Conservation (phyloP, 495 filamentous ascomycete genomes). For the Chaetomium fimeti region DNA sequence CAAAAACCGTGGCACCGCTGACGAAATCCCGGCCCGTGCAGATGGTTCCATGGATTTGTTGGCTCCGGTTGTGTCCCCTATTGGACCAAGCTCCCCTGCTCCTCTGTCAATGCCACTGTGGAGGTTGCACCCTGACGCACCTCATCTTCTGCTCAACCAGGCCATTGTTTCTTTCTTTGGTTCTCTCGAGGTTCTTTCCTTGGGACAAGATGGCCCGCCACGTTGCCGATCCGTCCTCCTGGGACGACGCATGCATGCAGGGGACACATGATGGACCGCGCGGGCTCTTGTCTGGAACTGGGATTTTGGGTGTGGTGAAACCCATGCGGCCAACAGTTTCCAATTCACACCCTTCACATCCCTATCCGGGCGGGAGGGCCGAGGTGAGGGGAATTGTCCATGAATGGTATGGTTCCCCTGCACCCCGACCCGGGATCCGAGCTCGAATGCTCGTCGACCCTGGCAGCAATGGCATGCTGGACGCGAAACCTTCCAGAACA, state of each 20-base stretch:
- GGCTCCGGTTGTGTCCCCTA: neutral
- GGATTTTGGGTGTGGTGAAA: neutral
- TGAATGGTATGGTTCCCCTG: constrained; percentile 9
- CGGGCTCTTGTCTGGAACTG: neutral
- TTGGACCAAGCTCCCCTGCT: neutral
- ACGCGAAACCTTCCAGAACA: constrained; percentile 8
- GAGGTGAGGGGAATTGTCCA: neutral
- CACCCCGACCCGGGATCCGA: constrained; percentile 10
- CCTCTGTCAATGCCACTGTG: neutral
- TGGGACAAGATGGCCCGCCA: too few relatives aligned
- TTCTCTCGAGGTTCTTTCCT: neutral
- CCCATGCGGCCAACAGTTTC: too few relatives aligned
- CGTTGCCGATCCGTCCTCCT: too few relatives aligned
- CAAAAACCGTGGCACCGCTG: too few relatives aligned
- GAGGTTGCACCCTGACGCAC: neutral
- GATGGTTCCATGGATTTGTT: too few relatives aligned
- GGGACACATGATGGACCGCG: too few relatives aligned
- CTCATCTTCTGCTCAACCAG: neutral
- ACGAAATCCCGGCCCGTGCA: too few relatives aligned
- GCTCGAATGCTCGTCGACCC: neutral
- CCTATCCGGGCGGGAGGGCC: neutral
- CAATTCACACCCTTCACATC: neutral
- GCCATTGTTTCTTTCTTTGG: neutral
- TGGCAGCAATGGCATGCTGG: constrained; percentile 11
- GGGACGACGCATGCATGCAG: too few relatives aligned